Evolutionary conservation across 176 grass and related monocot species (phyloP).

Genomic region (Calamus simplicifolius): DNA sequence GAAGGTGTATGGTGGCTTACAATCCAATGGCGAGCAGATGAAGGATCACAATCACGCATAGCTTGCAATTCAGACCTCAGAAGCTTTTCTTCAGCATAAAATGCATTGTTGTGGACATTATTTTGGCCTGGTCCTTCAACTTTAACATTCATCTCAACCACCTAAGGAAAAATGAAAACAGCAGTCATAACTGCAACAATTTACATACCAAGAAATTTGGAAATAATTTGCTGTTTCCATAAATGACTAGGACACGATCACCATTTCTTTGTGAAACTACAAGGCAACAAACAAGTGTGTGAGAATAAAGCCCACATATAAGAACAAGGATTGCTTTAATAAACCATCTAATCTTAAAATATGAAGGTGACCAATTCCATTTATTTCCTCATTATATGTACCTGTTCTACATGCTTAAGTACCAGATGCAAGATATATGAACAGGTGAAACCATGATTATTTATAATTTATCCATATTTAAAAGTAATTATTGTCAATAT

Average conservation of each 20-base stretch:
- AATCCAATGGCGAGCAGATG: slow-evolving; percentile 90
- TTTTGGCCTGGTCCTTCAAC: slow-evolving; percentile 69
- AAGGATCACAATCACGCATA: slow-evolving; percentile 91
- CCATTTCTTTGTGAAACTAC: too few species aligned
- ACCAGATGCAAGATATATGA: not conserved
- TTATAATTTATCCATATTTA: too few species aligned
- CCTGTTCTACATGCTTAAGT: too few species aligned
- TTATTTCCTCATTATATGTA: too few species aligned
- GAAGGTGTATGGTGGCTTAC: slow-evolving; percentile 32
- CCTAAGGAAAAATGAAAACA: slow-evolving; percentile 33
- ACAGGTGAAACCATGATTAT: not conserved
- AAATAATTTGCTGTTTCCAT: too few species aligned
- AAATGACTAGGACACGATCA: too few species aligned
- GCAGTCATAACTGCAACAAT: not conserved
- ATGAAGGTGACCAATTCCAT: too few species aligned
- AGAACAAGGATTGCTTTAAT: too few species aligned
- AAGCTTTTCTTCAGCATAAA: slow-evolving; percentile 87
- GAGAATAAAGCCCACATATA: too few species aligned
- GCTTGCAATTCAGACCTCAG: slow-evolving; percentile 88
- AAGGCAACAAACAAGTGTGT: not conserved
- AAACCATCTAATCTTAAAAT: too few species aligned
- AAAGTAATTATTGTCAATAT: too few species aligned
- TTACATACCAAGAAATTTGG: not conserved
- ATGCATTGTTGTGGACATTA: slow-evolving; percentile 97
- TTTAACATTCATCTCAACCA: slow-evolving; percentile 95